These are phyloP conservation scores for Coelastrella sp. DNA, from an alignment of 139 green algal genomes.

Conservation along the genomic window DNA sequence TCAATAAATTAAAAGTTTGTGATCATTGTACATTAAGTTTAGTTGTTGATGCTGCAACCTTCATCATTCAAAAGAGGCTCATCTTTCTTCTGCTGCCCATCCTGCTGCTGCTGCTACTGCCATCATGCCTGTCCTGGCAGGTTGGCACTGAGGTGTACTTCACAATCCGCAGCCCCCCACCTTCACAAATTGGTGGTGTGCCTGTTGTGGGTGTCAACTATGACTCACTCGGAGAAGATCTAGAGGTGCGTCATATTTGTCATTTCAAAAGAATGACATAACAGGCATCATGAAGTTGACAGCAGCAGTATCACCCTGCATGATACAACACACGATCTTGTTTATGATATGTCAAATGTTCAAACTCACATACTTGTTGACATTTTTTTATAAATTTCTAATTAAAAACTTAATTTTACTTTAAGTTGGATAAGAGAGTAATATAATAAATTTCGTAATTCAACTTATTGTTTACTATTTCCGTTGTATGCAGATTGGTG, in stretches of 20 bases:
- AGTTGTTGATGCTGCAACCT: background rate
- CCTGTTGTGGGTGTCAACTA: slow-evolving; percentile 76
- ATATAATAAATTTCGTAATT: no score
- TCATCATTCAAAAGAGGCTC: no score
- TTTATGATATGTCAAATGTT: background rate
- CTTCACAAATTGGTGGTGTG: slow-evolving; percentile 36
- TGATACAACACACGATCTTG: background rate
- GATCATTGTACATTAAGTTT: background rate
- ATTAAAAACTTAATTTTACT: no score
- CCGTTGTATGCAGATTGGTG: slow-evolving; percentile 63
- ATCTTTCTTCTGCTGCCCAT: no score
- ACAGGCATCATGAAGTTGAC: background rate
- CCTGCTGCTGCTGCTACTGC: no score
- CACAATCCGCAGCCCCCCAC: slow-evolving; percentile 71
- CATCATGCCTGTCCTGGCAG: background rate
- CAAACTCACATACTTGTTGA: background rate
- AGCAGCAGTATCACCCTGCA: background rate
- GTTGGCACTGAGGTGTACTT: slow-evolving; percentile 63
- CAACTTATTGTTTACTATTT: background rate
- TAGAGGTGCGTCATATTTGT: slow-evolving; percentile 56
- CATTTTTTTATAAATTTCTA: no score
- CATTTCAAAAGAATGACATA: slow-evolving; percentile 62
- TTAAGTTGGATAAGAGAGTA: no score
- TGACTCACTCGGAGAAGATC: slow-evolving; percentile 84
- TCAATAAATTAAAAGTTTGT: no score